These are phyloP conservation scores for Colletotrichum abscissum DNA, from an alignment of 2,329 filamentous ascomycete genomes.

Conservation along the genomic window DNA sequence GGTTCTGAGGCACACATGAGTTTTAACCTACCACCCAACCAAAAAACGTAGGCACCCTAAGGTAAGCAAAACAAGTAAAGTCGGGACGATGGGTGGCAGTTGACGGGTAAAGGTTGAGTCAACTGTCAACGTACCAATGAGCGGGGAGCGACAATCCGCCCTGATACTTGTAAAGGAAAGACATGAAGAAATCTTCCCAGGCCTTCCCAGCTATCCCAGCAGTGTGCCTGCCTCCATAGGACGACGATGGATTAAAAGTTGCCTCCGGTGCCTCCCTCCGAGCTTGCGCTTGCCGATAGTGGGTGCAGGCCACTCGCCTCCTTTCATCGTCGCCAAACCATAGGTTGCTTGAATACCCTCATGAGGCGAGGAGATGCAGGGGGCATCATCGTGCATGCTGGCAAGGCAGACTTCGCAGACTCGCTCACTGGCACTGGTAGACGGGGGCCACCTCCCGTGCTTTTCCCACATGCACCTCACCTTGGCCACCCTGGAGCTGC, in stretches of 20 bases:
- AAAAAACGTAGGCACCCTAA: not conserved
- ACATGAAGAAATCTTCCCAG: not conserved
- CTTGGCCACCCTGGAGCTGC: not conserved
- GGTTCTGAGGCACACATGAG: not conserved
- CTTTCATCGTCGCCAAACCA: not conserved
- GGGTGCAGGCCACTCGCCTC: slow-evolving; percentile 1
- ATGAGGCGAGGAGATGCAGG: not conserved
- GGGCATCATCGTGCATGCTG: slow-evolving; percentile 2
- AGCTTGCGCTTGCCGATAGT: not conserved
- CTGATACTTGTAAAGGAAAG: not conserved
- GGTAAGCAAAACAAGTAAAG: not conserved
- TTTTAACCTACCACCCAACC: not conserved
- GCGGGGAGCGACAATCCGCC: not conserved
- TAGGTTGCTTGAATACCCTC: not conserved
- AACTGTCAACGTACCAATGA: not conserved
- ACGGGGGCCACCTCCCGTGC: not conserved
- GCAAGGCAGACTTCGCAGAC: slow-evolving; percentile 3
- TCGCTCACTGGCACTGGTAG: no score
- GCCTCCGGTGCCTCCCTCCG: not conserved
- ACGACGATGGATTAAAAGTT: not conserved
- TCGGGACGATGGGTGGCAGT: not conserved
- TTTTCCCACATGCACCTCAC: not conserved
- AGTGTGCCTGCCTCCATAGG: not conserved
- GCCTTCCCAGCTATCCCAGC: no score
- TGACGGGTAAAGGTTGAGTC: not conserved